Conservation (phyloP, 2,329 filamentous ascomycete species). For the Alternaria ethzedia region DNA sequence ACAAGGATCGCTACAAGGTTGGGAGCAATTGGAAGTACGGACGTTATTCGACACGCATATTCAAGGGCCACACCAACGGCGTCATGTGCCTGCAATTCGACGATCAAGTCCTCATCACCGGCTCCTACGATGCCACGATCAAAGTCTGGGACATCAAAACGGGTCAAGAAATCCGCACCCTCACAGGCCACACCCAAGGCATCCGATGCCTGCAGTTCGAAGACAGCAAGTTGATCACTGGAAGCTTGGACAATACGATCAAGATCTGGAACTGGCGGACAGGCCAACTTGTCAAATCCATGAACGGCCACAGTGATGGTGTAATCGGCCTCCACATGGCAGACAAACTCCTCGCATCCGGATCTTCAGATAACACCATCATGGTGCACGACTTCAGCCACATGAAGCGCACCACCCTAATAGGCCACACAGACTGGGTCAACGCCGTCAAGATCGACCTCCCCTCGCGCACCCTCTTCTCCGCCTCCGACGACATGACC, state of each 20-base stretch:
- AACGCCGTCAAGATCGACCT: slow-evolving; percentile 92
- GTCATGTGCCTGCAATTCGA: slow-evolving; percentile 82
- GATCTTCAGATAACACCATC: slow-evolving; percentile 86
- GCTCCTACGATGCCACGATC: slow-evolving; percentile 92
- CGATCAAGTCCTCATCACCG: slow-evolving; percentile 88
- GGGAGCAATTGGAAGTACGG: slow-evolving; percentile 98
- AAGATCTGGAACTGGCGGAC: slow-evolving; percentile 98
- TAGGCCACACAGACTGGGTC: slow-evolving; percentile 92
- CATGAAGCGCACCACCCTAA: slow-evolving; percentile 78
- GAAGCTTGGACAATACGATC: slow-evolving; percentile 84
- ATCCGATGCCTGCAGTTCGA: slow-evolving; percentile 93
- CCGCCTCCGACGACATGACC: slow-evolving; percentile 90
- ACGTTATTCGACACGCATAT: slow-evolving; percentile 80
- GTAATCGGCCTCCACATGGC: slow-evolving; percentile 91
- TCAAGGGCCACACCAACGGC: slow-evolving; percentile 88
- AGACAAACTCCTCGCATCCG: slow-evolving; percentile 81
- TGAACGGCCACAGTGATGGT: slow-evolving; percentile 78
- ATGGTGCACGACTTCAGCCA: slow-evolving; percentile 92
- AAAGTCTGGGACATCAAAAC: slow-evolving; percentile 97
- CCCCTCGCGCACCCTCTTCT: slow-evolving; percentile 82
- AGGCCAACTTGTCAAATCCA: slow-evolving; percentile 81
- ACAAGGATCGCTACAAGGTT: slow-evolving; percentile 93
- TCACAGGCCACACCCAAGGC: slow-evolving; percentile 80
- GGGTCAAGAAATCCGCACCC: slow-evolving; percentile 82
- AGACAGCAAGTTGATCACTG: slow-evolving; percentile 87